Conservation (phyloP, 2,329 filamentous ascomycete genomes). For the Chrysoporthe cubensis region DNA sequence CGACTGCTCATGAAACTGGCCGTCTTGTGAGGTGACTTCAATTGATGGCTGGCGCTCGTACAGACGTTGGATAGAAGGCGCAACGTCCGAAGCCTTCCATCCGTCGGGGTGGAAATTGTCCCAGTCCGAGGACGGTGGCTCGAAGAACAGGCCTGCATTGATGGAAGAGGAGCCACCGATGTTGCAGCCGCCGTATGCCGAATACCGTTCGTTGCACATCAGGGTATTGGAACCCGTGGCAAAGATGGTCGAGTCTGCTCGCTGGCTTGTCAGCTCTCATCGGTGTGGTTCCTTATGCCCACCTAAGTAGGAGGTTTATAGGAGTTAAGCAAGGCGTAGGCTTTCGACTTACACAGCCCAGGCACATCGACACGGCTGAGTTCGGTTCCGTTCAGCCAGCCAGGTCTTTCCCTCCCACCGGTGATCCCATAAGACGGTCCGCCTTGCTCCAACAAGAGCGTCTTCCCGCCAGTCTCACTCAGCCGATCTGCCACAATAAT, state of each 20-base stretch:
- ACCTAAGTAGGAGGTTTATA: too few species aligned
- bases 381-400: conserved; percentile 60
- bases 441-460: conserved; percentile 60
- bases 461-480: conserved; percentile 62
- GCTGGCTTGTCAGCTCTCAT: too few species aligned
- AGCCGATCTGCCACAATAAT: conserved; percentile 63
- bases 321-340: too few species aligned
- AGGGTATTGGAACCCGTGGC: conserved; percentile 41
- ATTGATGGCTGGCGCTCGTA: conserved; percentile 73
- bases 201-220: conserved; percentile 46
- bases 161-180: conserved; percentile 57
- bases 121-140: conserved; percentile 61
- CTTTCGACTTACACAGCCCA: conserved; percentile 59
- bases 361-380: conserved; percentile 68
- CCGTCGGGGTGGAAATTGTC: conserved; percentile 73
- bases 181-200: conserved; percentile 53
- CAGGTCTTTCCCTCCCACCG: conserved; percentile 60
- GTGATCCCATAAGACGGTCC: conserved; percentile 62
- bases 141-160: conserved; percentile 58
- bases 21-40: conserved; percentile 66
- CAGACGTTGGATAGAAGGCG: conserved; percentile 60
- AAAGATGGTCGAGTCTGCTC: conserved; percentile 47
- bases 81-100: conserved; percentile 70
- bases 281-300: not conserved
- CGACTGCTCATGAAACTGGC: conserved; percentile 66